Percentiles rank a stretch among this genome's conserved stretches.
phyloP scores from a whole-genome alignment of 768 basidiomycete genomes.

The Mycena galopus region DNA sequence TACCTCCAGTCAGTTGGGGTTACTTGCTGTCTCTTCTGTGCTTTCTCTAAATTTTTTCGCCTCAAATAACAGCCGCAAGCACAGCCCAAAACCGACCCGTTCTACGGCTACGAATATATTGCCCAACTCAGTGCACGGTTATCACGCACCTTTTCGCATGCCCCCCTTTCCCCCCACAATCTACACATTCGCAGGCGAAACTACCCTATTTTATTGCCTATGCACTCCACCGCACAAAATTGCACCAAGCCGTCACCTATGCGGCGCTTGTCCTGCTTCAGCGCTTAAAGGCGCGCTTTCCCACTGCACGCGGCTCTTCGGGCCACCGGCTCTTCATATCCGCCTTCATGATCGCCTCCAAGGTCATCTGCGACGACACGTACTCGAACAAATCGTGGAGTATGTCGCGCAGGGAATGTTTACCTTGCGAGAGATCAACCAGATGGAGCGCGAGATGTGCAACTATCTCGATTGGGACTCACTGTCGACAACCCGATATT shows the following conservation, averaged over 20 bases:
- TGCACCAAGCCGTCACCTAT: constrained; percentile 78
- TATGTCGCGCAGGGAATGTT: constrained; percentile 94
- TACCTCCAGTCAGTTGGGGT: constrained; percentile 36
- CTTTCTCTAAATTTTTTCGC: constrained; percentile 15
- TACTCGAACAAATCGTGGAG: constrained; percentile 96
- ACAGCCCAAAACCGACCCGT: constrained; percentile 61
- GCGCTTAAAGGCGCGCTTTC: constrained; percentile 91
- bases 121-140: constrained; percentile 79
- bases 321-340: constrained; percentile 93
- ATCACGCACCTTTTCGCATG: constrained; percentile 90
- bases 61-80: constrained; percentile 43
- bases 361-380: constrained; percentile 94
- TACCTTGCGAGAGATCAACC: constrained; percentile 89
- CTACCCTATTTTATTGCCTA: constrained; percentile 90
- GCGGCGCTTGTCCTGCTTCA: constrained; percentile 78
- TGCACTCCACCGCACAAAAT: constrained; percentile 85
- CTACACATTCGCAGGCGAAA: constrained; percentile 68
- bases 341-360: constrained; percentile 92
- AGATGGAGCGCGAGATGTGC: constrained; percentile 97
- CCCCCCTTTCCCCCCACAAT: constrained; percentile 80
- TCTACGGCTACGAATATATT: constrained; percentile 82
- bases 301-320: constrained; percentile 89
- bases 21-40: not conserved
- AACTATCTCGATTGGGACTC: constrained; percentile 92
- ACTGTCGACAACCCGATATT: constrained; percentile 78